phyloP scores from a whole-genome alignment of 169 alveolate genomes.

The Cryptosporidium sp. region DNA sequence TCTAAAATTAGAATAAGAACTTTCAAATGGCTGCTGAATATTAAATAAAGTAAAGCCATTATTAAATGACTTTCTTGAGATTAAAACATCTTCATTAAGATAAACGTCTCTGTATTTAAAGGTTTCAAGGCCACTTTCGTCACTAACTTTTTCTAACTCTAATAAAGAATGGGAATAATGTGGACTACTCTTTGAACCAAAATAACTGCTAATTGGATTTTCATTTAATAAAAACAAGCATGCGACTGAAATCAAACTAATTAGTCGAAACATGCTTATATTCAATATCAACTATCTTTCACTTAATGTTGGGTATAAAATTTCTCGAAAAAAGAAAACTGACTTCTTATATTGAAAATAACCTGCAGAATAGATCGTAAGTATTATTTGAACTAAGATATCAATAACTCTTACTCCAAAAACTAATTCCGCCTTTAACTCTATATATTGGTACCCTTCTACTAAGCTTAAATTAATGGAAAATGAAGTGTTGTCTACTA shows the following conservation, averaged over 20 bases:
- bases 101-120: neutral
- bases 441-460: neutral
- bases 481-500: neutral
- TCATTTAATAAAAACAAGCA: neutral
- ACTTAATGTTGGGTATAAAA: neutral
- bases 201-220: too few relatives aligned
- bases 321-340: too few relatives aligned
- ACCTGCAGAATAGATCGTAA: too few relatives aligned
- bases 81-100: neutral
- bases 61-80: neutral
- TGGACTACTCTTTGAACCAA: too few relatives aligned
- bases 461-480: neutral
- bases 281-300: too few relatives aligned
- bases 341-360: too few relatives aligned
- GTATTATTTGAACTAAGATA: too few relatives aligned
- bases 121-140: neutral
- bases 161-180: neutral
- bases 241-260: neutral
- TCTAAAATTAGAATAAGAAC: slow-evolving; percentile 7
- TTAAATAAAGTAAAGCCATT: slow-evolving; percentile 17
- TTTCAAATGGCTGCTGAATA: slow-evolving; percentile 8
- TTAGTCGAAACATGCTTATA: neutral
- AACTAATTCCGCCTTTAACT: neutral
- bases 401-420: too few relatives aligned
- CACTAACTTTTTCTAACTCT: neutral